Evolutionary conservation across 1,284 basidiomycete species (phyloP).

Genomic region (Papiliotrema flavescens): DNA sequence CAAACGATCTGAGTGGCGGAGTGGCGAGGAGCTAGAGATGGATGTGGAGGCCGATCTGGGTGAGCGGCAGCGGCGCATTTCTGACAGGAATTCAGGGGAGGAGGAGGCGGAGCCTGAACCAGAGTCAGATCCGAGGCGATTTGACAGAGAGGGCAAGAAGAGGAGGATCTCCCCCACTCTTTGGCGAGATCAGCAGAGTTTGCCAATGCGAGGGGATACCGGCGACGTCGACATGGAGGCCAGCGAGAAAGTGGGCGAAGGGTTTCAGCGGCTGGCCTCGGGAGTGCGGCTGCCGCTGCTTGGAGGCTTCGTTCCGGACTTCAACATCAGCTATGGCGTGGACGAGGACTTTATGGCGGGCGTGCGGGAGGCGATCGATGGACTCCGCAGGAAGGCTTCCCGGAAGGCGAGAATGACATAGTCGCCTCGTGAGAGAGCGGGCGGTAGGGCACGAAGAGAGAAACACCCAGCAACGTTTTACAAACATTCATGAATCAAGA

Average conservation of each 20-base stretch:
- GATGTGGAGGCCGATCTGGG: too few species aligned
- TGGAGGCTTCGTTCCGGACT: constrained; percentile 12
- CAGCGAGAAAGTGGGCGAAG: too few species aligned
- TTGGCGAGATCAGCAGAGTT: neutral
- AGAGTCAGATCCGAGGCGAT: neutral
- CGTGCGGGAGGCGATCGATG: neutral
- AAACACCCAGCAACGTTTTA: neutral
- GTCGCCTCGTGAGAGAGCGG: neutral
- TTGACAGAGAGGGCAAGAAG: neutral
- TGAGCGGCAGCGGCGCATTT: too few species aligned
- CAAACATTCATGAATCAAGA: neutral
- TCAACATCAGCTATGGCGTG: constrained; percentile 7
- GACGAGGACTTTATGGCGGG: constrained; percentile 5
- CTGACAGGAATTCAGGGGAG: too few species aligned
- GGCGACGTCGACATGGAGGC: too few species aligned
- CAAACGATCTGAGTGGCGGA: too few species aligned
- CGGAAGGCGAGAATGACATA: too few species aligned
- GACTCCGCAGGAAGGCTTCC: neutral
- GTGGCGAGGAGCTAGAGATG: too few species aligned
- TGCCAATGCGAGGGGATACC: too few species aligned
- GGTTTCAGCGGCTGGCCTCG: too few species aligned
- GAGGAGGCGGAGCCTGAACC: neutral
- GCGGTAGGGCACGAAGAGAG: neutral
- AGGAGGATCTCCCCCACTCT: neutral
- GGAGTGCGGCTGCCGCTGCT: constrained; percentile 2